Percentiles rank a stretch among this genome's conserved stretches.
Evolutionary conservation across 192 early-diverging fungal species (phyloP).

Genomic region (Mortierella antarctica): DNA sequence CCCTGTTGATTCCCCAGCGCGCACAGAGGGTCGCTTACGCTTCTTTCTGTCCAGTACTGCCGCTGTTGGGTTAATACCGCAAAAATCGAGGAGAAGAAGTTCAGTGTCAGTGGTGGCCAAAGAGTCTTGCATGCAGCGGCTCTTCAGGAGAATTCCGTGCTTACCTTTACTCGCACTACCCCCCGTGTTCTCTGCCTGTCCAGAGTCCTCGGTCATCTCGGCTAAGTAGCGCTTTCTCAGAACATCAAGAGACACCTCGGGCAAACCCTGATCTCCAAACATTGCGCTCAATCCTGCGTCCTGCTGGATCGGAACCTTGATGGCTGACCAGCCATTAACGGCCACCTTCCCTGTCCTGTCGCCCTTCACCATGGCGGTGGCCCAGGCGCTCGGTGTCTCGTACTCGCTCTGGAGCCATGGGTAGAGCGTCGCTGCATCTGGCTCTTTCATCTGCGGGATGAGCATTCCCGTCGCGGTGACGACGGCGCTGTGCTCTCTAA

Average conservation of each 20-base stretch:
- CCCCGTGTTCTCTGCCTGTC: not conserved
- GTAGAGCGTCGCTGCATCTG: constrained; percentile 6
- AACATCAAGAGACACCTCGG: constrained; percentile 49
- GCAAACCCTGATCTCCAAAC: constrained; percentile 31
- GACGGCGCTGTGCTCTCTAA: constrained; percentile 42
- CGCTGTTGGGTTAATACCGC: not conserved
- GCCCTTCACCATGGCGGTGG: constrained; percentile 68
- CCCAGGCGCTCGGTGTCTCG: constrained; percentile 74
- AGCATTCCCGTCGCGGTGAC: constrained; percentile 50
- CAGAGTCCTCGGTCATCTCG: constrained; percentile 21
- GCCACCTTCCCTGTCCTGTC: constrained; percentile 60
- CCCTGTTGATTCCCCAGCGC: constrained; percentile 9
- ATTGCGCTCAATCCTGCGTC: constrained; percentile 24
- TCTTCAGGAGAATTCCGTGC: not conserved
- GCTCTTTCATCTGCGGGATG: constrained; percentile 31
- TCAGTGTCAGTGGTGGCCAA: not conserved
- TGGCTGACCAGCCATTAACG: constrained; percentile 76
- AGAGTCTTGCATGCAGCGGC: not conserved
- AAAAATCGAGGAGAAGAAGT: not conserved
- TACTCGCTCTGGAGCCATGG: constrained; percentile 56
- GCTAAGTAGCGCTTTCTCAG: constrained; percentile 51
- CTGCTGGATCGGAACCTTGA: constrained; percentile 56
- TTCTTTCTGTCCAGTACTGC: constrained; percentile 33
- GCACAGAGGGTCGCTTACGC: constrained; percentile 21
- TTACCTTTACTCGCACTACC: constrained; percentile 15